These are phyloP conservation scores for Fraxinus platypoda DNA, from an alignment of 305 asterid genomes.

Conservation along the genomic window DNA sequence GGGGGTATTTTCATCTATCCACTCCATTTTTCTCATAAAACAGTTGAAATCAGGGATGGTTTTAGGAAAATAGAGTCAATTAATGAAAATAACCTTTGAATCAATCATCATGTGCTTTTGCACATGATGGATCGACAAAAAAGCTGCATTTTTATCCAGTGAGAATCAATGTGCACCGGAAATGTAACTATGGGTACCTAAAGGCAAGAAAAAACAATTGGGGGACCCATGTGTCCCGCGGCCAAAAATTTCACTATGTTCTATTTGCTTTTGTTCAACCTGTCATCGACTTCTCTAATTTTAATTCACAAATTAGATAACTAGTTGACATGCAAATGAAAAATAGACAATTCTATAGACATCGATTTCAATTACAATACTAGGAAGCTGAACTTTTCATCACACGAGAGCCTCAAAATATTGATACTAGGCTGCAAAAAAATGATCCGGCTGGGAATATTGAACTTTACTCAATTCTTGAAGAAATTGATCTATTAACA, in stretches of 20 bases:
- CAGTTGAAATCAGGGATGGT: not conserved
- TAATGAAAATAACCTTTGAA: not conserved
- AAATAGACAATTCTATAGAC: not conserved
- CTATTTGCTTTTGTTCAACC: not conserved
- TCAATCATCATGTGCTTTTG: not conserved
- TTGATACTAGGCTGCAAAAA: not conserved
- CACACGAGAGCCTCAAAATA: not conserved
- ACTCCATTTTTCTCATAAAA: not conserved
- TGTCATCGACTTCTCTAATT: not conserved
- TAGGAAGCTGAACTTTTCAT: not conserved
- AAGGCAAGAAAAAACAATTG: not conserved
- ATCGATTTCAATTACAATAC: not conserved
- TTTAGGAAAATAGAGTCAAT: not conserved
- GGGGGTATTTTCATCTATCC: not conserved
- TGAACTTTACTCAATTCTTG: not conserved
- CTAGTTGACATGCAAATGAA: not conserved
- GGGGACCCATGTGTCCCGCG: not conserved
- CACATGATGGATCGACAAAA: not conserved
- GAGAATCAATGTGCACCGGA: not conserved
- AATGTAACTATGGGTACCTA: not conserved
- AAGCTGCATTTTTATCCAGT: not conserved
- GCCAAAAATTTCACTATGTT: not conserved
- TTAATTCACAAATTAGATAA: not conserved
- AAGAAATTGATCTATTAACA: not conserved
- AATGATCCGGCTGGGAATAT: not conserved